Evolutionary conservation across 2,329 filamentous ascomycete genomes (phyloP).

Genomic region (Colletotrichum salicis): DNA sequence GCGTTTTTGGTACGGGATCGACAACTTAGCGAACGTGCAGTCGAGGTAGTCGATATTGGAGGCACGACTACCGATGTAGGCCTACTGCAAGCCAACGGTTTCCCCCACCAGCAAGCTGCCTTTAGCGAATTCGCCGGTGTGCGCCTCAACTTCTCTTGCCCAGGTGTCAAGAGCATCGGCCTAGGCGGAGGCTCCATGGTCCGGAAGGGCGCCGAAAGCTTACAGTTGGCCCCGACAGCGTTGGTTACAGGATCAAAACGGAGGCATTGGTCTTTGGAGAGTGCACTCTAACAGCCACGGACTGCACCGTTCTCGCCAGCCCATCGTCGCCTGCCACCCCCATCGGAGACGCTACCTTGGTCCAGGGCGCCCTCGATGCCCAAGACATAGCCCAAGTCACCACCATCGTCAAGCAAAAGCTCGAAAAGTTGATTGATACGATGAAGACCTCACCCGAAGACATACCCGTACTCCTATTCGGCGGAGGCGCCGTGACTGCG

Average conservation of each 20-base stretch:
- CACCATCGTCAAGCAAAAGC: conserved; percentile 56
- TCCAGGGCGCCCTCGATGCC: conserved; percentile 44
- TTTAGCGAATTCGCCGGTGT: conserved; percentile 72
- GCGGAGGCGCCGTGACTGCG: conserved; percentile 69
- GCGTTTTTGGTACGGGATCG: conserved; percentile 62
- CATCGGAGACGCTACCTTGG: conserved; percentile 55
- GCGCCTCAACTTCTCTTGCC: conserved; percentile 68
- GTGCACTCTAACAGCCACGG: conserved; percentile 67
- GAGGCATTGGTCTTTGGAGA: conserved; percentile 69
- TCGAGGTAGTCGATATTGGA: conserved; percentile 74
- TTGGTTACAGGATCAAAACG: conserved; percentile 65
- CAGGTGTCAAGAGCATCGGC: conserved; percentile 69
- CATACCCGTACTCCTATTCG: conserved; percentile 69
- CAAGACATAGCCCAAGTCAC: conserved; percentile 52
- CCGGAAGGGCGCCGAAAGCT: conserved; percentile 47
- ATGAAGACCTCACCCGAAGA: conserved; percentile 73
- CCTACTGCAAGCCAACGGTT: conserved; percentile 68
- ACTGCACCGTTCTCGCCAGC: conserved; percentile 55
- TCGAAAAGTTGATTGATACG: conserved; percentile 67
- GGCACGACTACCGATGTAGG: conserved; percentile 75
- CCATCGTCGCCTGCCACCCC: conserved; percentile 36
- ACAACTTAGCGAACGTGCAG: conserved; percentile 43
- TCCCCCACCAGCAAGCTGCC: conserved; percentile 70
- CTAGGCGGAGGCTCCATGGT: conserved; percentile 69
- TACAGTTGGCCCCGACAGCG: conserved; percentile 70